A percentile compares a stretch with the other conserved stretches of the same genome.
Conservation (phyloP, 805 yeast species). For the Candida methanosorbosa region DNA sequence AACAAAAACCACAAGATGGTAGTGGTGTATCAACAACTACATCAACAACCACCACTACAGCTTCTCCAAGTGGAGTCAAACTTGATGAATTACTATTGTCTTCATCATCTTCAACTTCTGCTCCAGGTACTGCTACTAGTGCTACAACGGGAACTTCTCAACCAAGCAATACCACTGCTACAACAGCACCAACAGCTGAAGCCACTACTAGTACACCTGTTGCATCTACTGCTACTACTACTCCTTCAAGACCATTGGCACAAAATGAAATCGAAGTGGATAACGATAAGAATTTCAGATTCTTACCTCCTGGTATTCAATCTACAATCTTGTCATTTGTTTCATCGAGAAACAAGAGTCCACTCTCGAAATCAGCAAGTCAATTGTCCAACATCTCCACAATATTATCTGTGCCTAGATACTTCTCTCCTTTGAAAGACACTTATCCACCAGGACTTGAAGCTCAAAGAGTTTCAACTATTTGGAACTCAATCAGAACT, state of each 20-base stretch:
- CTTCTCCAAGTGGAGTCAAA: neutral
- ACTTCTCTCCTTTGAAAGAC: slow-evolving; percentile 16
- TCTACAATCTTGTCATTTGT: slow-evolving; percentile 20
- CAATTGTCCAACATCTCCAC: slow-evolving; percentile 14
- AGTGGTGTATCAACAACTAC: neutral
- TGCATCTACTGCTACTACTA: neutral
- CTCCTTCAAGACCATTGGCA: neutral
- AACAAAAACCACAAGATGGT: slow-evolving; percentile 22
- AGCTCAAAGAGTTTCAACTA: slow-evolving; percentile 22
- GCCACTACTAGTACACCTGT: neutral
- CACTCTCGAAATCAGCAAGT: neutral
- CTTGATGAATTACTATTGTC: neutral
- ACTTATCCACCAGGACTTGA: slow-evolving; percentile 24
- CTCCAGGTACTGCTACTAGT: slow-evolving; percentile 3
- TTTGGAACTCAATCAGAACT: slow-evolving; percentile 21
- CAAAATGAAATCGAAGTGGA: slow-evolving; percentile 10
- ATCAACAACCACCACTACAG: neutral
- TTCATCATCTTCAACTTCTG: neutral
- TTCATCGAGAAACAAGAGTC: slow-evolving; percentile 7
- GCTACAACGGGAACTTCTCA: slow-evolving; percentile 3
- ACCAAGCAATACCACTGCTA: slow-evolving; percentile 3
- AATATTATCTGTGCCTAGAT: slow-evolving; percentile 17
- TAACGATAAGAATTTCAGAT: slow-evolving; percentile 19
- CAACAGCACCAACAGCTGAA: slow-evolving; percentile 2
- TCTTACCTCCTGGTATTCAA: slow-evolving; percentile 27